Conservation (phyloP, 805 yeast species). For the Lipomyces sp. region DNA sequence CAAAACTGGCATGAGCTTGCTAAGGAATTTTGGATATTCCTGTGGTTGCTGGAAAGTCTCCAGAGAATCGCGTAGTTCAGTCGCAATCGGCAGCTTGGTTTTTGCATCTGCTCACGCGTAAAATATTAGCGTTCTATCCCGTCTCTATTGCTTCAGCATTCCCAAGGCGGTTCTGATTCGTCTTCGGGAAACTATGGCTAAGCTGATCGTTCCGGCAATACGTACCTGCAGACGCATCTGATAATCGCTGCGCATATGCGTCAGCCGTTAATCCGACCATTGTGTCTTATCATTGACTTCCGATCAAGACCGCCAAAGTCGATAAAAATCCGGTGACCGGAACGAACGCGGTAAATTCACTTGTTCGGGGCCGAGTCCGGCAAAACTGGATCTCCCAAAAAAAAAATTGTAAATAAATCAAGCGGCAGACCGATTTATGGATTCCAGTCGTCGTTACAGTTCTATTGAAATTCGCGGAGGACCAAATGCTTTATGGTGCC, state of each 20-base stretch:
- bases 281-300: conserved; percentile 2
- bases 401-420: background rate
- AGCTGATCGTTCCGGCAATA: background rate
- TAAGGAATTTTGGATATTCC: conserved; percentile 79
- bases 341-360: background rate
- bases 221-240: conserved; percentile 33
- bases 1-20: conserved; percentile 71
- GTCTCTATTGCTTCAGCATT: background rate
- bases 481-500: background rate
- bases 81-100: conserved; percentile 67
- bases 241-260: conserved; percentile 32
- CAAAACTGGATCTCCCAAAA: background rate
- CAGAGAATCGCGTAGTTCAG: conserved; percentile 83
- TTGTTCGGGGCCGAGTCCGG: background rate
- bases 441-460: background rate
- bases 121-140: background rate
- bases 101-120: conserved; percentile 52
- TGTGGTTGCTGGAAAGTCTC: conserved; percentile 81
- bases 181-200: too few species aligned
- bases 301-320: background rate
- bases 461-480: background rate
- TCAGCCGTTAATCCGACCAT: conserved; percentile 35
- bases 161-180: background rate
- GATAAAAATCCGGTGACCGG: background rate
- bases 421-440: background rate